Percentiles rank a stretch among this genome's conserved stretches.
phyloP scores from a whole-genome alignment of 441 rosid species.

The Raphanus hybrid region DNA sequence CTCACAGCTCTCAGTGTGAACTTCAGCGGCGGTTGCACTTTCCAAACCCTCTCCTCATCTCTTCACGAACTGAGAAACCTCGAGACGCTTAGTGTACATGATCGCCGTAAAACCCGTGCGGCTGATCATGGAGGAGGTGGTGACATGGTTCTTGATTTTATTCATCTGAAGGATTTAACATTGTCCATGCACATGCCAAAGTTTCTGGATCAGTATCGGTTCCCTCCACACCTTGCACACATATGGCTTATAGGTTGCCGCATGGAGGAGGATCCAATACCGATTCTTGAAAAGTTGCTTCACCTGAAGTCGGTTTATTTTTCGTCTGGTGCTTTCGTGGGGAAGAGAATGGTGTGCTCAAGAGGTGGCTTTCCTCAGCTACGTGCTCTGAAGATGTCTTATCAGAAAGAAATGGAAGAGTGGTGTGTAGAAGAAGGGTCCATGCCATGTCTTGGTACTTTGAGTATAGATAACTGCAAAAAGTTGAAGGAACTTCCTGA shows the following conservation, averaged over 20 bases:
- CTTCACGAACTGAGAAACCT: neutral
- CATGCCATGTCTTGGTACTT: slow-evolving; percentile 21
- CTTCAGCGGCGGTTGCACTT: neutral
- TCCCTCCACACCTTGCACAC: slow-evolving; percentile 18
- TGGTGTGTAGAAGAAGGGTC: slow-evolving; percentile 37
- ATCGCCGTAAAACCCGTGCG: neutral
- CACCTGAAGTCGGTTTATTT: slow-evolving; percentile 9
- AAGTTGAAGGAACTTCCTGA: slow-evolving; percentile 23
- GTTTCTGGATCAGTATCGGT: slow-evolving; percentile 1
- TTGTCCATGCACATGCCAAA: slow-evolving; percentile 17
- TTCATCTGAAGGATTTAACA: neutral
- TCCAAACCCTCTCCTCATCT: neutral
- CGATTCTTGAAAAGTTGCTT: slow-evolving; percentile 20
- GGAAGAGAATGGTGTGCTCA: slow-evolving; percentile 27
- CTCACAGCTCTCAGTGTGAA: neutral
- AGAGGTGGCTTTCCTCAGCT: slow-evolving; percentile 1
- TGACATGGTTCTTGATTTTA: neutral
- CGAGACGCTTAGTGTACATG: neutral
- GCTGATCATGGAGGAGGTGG: neutral
- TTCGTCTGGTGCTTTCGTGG: neutral
- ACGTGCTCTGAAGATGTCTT: neutral
- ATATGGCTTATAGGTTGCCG: neutral
- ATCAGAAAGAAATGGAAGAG: slow-evolving; percentile 20
- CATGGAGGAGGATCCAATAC: slow-evolving; percentile 35
- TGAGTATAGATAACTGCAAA: neutral